These are phyloP conservation scores for Thyridium curvatum DNA, from an alignment of 2,329 filamentous ascomycete species.

Conservation along the genomic window DNA sequence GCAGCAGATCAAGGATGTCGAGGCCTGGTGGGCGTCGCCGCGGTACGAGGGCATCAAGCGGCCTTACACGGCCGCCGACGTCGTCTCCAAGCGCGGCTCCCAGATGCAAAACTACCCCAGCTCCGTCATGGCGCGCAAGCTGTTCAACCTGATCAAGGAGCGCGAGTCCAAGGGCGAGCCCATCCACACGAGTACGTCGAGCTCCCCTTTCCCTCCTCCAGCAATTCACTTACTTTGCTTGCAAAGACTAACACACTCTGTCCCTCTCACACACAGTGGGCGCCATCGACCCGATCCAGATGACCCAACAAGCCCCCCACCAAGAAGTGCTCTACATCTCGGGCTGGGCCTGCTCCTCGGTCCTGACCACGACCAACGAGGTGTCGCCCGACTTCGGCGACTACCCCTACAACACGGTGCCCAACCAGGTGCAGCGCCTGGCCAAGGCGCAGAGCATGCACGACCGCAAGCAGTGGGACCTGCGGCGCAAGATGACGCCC, in stretches of 20 bases:
- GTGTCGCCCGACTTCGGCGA: conserved; percentile 97
- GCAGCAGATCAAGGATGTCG: conserved; percentile 75
- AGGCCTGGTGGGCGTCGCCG: conserved; percentile 83
- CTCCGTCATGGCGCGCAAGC: conserved; percentile 89
- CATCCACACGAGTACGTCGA: conserved; percentile 76
- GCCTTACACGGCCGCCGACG: conserved; percentile 83
- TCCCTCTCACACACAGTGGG: conserved; percentile 77
- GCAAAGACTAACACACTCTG: conserved; percentile 8
- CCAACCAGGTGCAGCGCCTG: conserved; percentile 92
- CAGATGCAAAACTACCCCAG: conserved; percentile 85
- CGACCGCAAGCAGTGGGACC: conserved; percentile 91
- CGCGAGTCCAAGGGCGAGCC: conserved; percentile 73
- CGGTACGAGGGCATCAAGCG: conserved; percentile 86
- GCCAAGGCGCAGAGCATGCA: conserved; percentile 97
- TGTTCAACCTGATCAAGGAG: conserved; percentile 84
- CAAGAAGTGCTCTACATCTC: conserved; percentile 96
- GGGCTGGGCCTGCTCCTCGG: conserved; percentile 94
- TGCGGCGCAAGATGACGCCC: conserved; percentile 68
- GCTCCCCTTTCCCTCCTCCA: too few species aligned
- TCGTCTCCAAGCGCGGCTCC: conserved; percentile 87
- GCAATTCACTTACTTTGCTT: neutral
- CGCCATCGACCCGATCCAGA: conserved; percentile 97
- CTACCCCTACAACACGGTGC: conserved; percentile 98
- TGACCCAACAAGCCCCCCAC: conserved; percentile 95
- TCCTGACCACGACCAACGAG: conserved; percentile 91